A percentile compares a stretch with the other conserved stretches of the same genome.
Evolutionary conservation across 352 stramenopile genomes (phyloP).

Genomic region (Globisporangium paroecandrum): DNA sequence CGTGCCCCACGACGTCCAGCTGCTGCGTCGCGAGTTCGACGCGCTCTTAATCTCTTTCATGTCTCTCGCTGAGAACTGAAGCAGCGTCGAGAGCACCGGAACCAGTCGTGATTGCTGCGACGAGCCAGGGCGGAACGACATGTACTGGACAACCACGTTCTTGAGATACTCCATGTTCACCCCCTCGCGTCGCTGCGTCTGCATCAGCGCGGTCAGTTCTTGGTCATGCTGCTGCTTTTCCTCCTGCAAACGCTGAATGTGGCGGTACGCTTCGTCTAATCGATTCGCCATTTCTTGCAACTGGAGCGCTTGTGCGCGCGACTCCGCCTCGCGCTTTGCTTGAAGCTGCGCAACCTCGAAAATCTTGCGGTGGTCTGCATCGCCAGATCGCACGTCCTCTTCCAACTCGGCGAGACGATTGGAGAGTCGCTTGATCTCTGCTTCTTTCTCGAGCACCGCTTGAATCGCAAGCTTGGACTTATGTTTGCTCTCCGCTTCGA

Average conservation of each 20-base stretch:
- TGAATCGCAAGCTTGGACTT: conserved; percentile 86
- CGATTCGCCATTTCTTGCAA: conserved; percentile 51
- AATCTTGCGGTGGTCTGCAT: conserved; percentile 84
- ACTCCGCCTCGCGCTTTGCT: conserved; percentile 72
- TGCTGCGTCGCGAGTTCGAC: conserved; percentile 45
- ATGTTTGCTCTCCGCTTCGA: conserved; percentile 76
- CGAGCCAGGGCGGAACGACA: conserved; percentile 82
- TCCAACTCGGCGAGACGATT: conserved; percentile 65
- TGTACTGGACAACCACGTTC: conserved; percentile 89
- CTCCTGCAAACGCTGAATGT: conserved; percentile 51
- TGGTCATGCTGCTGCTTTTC: conserved; percentile 62
- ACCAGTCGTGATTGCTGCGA: conserved; percentile 74
- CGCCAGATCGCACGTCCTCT: conserved; percentile 80
- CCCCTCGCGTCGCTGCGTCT: conserved; percentile 77
- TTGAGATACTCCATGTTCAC: conserved; percentile 92
- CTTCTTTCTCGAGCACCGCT: conserved; percentile 76
- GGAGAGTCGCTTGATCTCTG: conserved; percentile 55
- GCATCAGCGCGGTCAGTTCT: conserved; percentile 70
- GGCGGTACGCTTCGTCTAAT: conserved; percentile 37
- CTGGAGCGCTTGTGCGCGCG: conserved; percentile 46
- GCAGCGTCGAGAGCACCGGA: conserved; percentile 79
- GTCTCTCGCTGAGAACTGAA: conserved; percentile 77
- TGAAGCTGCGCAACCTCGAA: conserved; percentile 85
- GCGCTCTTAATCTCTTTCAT: conserved; percentile 76
- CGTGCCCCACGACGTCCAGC: conserved; percentile 65